phyloP scores from a whole-genome alignment of 73 alveolate genomes.

The Uronychia binucleata region DNA sequence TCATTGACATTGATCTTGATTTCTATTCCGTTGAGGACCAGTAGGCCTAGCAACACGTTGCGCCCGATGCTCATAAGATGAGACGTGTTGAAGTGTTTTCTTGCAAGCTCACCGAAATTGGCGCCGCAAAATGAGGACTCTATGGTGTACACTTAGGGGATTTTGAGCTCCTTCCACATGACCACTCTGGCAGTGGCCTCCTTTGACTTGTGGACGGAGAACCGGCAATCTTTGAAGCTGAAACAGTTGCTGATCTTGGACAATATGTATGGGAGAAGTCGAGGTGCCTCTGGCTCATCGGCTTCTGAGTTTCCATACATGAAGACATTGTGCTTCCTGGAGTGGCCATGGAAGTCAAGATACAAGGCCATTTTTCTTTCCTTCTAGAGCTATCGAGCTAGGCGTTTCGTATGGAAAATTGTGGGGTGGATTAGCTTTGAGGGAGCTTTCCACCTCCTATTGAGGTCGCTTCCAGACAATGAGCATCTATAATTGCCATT shows the following conservation, averaged over 20 bases:
- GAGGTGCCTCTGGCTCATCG: no score
- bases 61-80: not conserved
- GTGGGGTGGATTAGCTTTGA: conserved; percentile 35
- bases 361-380: conserved; percentile 15
- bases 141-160: conserved; percentile 37
- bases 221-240: conserved; percentile 41
- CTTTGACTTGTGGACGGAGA: conserved; percentile 36
- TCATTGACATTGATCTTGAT: not conserved
- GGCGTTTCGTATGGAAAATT: conserved; percentile 21
- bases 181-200: conserved; percentile 61
- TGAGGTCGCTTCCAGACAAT: conserved; percentile 70
- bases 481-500: conserved; percentile 75
- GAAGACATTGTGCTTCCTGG: conserved; percentile 37
- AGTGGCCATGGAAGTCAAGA: conserved; percentile 49
- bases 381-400: conserved; percentile 13
- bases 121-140: conserved; percentile 64
- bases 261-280: no score
- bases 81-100: conserved; percentile 40
- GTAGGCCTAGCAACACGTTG: not conserved
- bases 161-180: conserved; percentile 46
- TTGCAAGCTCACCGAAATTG: conserved; percentile 27
- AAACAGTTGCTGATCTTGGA: no score
- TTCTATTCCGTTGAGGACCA: not conserved
- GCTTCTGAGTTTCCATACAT: conserved; percentile 37
- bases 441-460: conserved; percentile 67